phyloP scores from a whole-genome alignment of 495 filamentous ascomycete species.

The Aspergillus avenaceus region DNA sequence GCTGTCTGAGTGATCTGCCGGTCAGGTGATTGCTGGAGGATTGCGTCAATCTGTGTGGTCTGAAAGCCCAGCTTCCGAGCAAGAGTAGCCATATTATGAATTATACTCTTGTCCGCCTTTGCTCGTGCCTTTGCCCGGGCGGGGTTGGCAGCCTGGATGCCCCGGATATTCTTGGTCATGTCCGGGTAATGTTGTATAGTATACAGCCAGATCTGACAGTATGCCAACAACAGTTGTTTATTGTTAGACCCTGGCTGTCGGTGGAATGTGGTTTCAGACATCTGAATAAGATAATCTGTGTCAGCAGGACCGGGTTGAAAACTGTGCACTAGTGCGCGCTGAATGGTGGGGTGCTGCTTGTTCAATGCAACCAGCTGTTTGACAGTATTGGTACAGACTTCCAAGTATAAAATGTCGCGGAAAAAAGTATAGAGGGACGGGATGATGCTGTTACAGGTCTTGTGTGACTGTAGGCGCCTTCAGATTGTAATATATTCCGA shows the following conservation, averaged over 20 bases:
- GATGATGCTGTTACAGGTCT: constrained; percentile 7
- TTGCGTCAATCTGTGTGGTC: constrained; percentile 16
- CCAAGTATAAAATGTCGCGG: constrained; percentile 27
- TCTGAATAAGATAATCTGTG: constrained; percentile 17
- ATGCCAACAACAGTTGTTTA: constrained; percentile 16
- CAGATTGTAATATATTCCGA: constrained; percentile 16
- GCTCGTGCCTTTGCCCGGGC: constrained; percentile 12
- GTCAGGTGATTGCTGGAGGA: constrained; percentile 23
- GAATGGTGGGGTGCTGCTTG: constrained; percentile 16
- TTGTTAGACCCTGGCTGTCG: background rate
- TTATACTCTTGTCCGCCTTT: constrained; percentile 21
- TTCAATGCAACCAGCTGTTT: constrained; percentile 18
- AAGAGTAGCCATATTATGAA: constrained; percentile 27
- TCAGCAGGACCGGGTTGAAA: constrained; percentile 1
- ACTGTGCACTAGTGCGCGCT: constrained; percentile 6
- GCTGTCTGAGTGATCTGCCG: constrained; percentile 24
- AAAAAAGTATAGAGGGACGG: constrained; percentile 26
- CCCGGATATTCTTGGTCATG: constrained; percentile 16
- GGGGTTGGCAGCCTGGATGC: constrained; percentile 17
- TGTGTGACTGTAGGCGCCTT: constrained; percentile 4
- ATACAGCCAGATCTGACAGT: constrained; percentile 25
- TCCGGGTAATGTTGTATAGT: constrained; percentile 23
- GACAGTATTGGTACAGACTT: constrained; percentile 20
- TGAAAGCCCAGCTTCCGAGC: constrained; percentile 24
- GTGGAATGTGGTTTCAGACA: constrained; percentile 19